A percentile compares a stretch with the other conserved stretches of the same genome.
Evolutionary conservation across 176 grass and related monocot species (phyloP).

Genomic region (Oryza meridionalis): DNA sequence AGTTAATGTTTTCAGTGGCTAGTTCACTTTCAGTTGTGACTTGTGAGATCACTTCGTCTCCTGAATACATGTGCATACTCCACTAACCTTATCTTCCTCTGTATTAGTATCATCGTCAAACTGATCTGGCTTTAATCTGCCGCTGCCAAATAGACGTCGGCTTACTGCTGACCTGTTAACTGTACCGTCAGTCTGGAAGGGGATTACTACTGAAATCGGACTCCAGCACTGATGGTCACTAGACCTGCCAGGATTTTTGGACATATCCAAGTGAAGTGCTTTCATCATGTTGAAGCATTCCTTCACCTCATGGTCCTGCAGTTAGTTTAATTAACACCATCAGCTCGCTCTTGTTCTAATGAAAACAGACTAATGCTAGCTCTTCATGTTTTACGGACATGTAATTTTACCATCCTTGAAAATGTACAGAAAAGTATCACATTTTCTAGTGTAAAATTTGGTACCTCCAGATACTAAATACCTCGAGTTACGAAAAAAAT

Average conservation of each 20-base stretch:
- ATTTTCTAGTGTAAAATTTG: too few relatives aligned
- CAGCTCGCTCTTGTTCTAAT: not conserved
- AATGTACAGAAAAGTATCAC: too few relatives aligned
- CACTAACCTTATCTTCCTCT: conserved; percentile 12
- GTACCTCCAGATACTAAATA: too few relatives aligned
- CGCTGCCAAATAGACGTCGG: conserved; percentile 28
- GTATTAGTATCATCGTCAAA: not conserved
- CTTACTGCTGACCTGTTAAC: conserved; percentile 21
- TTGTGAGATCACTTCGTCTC: conserved; percentile 23
- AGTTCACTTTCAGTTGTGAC: not conserved
- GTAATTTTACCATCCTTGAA: too few relatives aligned
- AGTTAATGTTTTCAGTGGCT: not conserved
- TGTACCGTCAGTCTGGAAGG: not conserved
- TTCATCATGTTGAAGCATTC: conserved; percentile 49
- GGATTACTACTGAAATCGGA: conserved; percentile 34
- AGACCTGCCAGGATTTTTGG: not conserved
- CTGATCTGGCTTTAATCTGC: not conserved
- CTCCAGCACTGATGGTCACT: not conserved
- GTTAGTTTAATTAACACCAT: not conserved
- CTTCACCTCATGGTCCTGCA: not conserved
- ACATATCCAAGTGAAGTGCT: conserved; percentile 13
- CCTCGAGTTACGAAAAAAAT: too few relatives aligned
- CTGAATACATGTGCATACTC: not conserved
- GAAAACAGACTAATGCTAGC: not conserved
- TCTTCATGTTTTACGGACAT: too few relatives aligned